These are phyloP conservation scores for Penicillium paxilli DNA, from an alignment of 495 filamentous ascomycete genomes.

Conservation along the genomic window DNA sequence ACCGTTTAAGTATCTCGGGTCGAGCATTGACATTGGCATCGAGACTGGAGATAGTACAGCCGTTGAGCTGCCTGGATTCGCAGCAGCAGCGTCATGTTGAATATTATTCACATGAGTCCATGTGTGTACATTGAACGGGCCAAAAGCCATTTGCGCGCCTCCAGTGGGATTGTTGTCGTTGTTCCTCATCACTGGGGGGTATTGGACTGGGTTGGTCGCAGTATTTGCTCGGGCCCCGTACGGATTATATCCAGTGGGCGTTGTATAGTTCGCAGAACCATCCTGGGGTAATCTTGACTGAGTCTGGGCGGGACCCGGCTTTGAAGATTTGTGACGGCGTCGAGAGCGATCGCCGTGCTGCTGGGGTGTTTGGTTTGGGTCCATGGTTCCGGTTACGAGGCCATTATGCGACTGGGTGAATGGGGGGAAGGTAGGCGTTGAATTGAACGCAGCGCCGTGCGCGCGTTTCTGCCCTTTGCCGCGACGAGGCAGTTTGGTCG, in stretches of 20 bases:
- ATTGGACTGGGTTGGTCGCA: neutral
- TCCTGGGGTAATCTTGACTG: neutral
- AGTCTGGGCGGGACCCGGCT: neutral
- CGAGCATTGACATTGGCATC: constrained; percentile 8
- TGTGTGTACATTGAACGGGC: constrained; percentile 15
- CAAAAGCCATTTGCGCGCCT: constrained; percentile 7
- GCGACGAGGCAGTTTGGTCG: constrained; percentile 15
- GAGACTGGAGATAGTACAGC: neutral
- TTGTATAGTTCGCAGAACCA: neutral
- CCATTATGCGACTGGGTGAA: neutral
- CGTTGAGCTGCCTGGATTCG: neutral
- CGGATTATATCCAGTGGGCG: neutral
- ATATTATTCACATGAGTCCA: too few species aligned
- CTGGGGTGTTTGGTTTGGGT: neutral
- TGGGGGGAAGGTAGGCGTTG: neutral
- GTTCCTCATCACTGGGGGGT: neutral
- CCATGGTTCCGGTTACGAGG: neutral
- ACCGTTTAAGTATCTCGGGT: constrained; percentile 6
- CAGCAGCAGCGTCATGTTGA: too few species aligned
- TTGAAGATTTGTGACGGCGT: neutral
- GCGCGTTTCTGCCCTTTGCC: constrained; percentile 19
- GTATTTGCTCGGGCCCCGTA: neutral
- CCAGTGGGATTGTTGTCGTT: too few species aligned
- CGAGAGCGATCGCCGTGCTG: neutral
- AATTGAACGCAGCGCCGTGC: constrained; percentile 2